Evolutionary conservation across 352 stramenopile genomes (phyloP).

Genomic region (Pythium plurisporium): DNA sequence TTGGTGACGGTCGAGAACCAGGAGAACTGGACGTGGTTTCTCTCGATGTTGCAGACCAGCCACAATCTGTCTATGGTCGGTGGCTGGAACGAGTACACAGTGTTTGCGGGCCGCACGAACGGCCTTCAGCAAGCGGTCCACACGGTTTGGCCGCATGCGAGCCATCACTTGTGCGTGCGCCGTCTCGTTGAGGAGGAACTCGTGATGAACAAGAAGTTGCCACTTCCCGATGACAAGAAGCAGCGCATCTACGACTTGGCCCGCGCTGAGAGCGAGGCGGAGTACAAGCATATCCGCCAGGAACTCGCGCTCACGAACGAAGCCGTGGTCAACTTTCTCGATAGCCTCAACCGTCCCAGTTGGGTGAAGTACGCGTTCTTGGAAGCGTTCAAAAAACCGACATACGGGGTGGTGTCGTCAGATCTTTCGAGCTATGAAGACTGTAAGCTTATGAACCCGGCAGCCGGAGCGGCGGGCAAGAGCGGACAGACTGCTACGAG

Average conservation of each 20-base stretch:
- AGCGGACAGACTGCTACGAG: background rate
- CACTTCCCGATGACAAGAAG: slow-evolving; percentile 59
- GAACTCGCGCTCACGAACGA: slow-evolving; percentile 52
- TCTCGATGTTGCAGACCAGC: slow-evolving; percentile 40
- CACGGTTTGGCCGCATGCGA: slow-evolving; percentile 48
- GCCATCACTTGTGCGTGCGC: slow-evolving; percentile 68
- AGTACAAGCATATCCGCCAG: slow-evolving; percentile 58
- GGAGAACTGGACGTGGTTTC: slow-evolving; percentile 75
- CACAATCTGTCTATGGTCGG: slow-evolving; percentile 24
- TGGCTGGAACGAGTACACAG: slow-evolving; percentile 59
- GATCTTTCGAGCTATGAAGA: slow-evolving; percentile 34
- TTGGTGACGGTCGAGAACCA: slow-evolving; percentile 63
- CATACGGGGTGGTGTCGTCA: slow-evolving; percentile 68
- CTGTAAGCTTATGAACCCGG: background rate
- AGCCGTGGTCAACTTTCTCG: slow-evolving; percentile 44
- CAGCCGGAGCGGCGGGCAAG: background rate
- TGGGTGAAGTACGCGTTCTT: slow-evolving; percentile 82
- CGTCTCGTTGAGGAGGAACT: slow-evolving; percentile 71
- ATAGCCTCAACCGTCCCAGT: slow-evolving; percentile 46
- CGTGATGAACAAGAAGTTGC: slow-evolving; percentile 49
- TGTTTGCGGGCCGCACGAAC: slow-evolving; percentile 52
- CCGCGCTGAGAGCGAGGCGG: slow-evolving; percentile 60
- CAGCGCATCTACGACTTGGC: slow-evolving; percentile 65
- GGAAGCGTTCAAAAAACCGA: slow-evolving; percentile 56
- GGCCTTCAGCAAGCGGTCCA: slow-evolving; percentile 51